phyloP scores from a whole-genome alignment of 331 rosid genomes.

The Arachis monticola region DNA sequence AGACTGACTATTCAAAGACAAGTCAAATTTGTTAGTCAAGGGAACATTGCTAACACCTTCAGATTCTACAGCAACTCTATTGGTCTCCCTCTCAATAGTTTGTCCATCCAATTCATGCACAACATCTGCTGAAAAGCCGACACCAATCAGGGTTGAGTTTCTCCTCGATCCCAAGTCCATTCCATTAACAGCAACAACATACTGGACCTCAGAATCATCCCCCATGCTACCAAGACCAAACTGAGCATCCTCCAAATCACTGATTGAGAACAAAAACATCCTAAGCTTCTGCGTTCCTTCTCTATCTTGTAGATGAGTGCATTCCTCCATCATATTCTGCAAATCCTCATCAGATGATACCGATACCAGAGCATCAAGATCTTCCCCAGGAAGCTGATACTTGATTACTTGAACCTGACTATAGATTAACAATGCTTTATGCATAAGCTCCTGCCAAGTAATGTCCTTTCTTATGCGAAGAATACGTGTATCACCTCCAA shows the following conservation, averaged over 20 bases:
- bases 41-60: conserved; percentile 41
- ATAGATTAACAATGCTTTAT: conserved; percentile 63
- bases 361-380: conserved; percentile 92
- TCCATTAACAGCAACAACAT: conserved; percentile 86
- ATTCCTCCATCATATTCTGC: conserved; percentile 92
- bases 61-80: conserved; percentile 44
- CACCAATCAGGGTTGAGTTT: conserved; percentile 49
- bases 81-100: conserved; percentile 52
- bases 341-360: conserved; percentile 90
- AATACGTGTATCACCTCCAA: conserved; percentile 89
- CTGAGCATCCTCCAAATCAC: conserved; percentile 78
- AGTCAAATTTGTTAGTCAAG: conserved; percentile 47
- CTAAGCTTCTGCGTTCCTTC: conserved; percentile 75
- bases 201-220: conserved; percentile 82
- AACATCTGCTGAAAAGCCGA: conserved; percentile 56
- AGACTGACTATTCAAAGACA: conserved; percentile 44
- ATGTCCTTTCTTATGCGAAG: conserved; percentile 72
- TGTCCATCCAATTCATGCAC: conserved; percentile 52
- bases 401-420: conserved; percentile 62
- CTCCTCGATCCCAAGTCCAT: conserved; percentile 76
- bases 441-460: conserved; percentile 76
- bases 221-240: conserved; percentile 63
- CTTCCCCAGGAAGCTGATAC: conserved; percentile 97
- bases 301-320: conserved; percentile 59
- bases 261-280: conserved; percentile 73